phyloP scores from a whole-genome alignment of 805 yeast genomes.

The Grigorovia yakushimaensis region DNA sequence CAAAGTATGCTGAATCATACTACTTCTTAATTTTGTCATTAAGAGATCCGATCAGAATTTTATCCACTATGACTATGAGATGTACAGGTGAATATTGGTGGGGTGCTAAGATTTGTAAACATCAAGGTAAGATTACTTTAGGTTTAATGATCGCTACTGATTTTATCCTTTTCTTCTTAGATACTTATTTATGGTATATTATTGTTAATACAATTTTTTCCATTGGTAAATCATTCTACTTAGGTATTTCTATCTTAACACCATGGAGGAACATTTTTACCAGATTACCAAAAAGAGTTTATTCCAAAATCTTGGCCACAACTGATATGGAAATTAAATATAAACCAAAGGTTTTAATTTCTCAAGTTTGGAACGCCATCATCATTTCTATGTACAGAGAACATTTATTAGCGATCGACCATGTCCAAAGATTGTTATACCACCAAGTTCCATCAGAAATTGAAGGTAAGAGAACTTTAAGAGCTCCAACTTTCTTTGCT shows the following conservation, averaged over 20 bases:
- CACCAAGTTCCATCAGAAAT: conserved; percentile 98
- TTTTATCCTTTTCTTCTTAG: conserved; percentile 91
- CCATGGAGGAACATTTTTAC: conserved; percentile 99
- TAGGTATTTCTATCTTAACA: conserved; percentile 97
- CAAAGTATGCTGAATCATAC: conserved; percentile 85
- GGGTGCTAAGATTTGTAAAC: conserved; percentile 59
- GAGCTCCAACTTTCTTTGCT: conserved; percentile 98
- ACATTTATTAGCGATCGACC: conserved; percentile 95
- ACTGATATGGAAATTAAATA: conserved; percentile 98
- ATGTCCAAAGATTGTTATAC: conserved; percentile 91
- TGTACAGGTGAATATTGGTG: conserved; percentile 95
- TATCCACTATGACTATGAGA: conserved; percentile 80
- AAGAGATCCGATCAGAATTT: conserved; percentile 88
- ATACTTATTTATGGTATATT: conserved; percentile 98
- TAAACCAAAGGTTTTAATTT: conserved; percentile 94
- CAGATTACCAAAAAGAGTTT: conserved; percentile 96
- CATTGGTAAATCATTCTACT: conserved; percentile 93
- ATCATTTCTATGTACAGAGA: conserved; percentile 99
- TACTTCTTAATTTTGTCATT: conserved; percentile 80
- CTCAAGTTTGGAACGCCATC: conserved; percentile 98
- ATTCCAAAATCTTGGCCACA: conserved; percentile 94
- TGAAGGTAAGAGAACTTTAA: conserved; percentile 95
- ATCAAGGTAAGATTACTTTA: conserved; percentile 80
- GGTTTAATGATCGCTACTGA: conserved; percentile 92
- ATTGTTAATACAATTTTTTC: conserved; percentile 90